Evolutionary conservation across 108 stramenopile genomes (phyloP).

Genomic region (Epipyxis sp.): DNA sequence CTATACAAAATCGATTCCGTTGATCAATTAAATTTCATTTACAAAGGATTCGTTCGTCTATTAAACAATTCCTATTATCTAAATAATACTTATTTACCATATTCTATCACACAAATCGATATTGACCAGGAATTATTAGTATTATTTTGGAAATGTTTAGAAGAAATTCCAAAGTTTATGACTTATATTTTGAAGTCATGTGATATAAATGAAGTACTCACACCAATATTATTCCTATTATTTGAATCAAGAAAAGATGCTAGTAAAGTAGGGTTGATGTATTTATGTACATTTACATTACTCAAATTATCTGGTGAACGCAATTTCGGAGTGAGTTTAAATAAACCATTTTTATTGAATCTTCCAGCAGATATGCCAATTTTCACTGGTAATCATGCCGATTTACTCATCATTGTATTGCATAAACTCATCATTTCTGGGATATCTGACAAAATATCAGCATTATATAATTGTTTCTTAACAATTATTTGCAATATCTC

Average conservation of each 20-base stretch:
- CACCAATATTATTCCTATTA: conserved; percentile 88
- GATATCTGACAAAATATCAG: conserved; percentile 67
- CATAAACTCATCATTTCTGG: conserved; percentile 91
- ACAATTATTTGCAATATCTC: conserved; percentile 90
- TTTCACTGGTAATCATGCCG: conserved; percentile 83
- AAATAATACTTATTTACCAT: conserved; percentile 70
- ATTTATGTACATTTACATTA: conserved; percentile 91
- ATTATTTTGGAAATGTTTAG: conserved; percentile 91
- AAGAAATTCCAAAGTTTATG: conserved; percentile 86
- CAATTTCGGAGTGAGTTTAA: conserved; percentile 85
- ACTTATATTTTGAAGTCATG: conserved; percentile 66
- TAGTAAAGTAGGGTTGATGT: conserved; percentile 77
- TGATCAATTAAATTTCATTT: conserved; percentile 71
- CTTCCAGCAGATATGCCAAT: conserved; percentile 65
- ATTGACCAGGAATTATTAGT: conserved; percentile 85
- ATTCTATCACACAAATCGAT: conserved; percentile 62
- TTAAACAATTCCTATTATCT: conserved; percentile 76
- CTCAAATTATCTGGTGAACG: conserved; percentile 89
- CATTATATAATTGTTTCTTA: conserved; percentile 89
- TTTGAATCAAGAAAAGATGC: conserved; percentile 79
- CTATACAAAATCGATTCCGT: conserved; percentile 70
- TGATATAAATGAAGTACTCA: conserved; percentile 70
- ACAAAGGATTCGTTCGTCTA: conserved; percentile 75
- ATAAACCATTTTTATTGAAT: conserved; percentile 70
- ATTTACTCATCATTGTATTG: conserved; percentile 83